Conservation (phyloP, 1,284 basidiomycete species). For the Phellopilus nigrolimitatus region DNA sequence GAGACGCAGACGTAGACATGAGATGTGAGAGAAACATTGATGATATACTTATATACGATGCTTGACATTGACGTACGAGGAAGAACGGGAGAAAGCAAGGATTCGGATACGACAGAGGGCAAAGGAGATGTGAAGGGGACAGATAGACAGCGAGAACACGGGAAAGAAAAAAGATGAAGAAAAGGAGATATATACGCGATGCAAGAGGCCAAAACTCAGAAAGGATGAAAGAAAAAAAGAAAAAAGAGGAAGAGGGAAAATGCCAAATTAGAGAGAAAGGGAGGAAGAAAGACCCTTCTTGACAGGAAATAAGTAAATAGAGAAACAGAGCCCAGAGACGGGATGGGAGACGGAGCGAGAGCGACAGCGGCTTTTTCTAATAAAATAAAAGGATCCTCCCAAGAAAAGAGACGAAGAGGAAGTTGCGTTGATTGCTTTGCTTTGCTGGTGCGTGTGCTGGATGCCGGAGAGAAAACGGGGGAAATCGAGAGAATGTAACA, state of each 20-base stretch:
- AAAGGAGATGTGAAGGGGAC: not conserved
- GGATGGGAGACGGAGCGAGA: no score
- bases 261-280: not conserved
- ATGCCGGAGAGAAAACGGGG: no score
- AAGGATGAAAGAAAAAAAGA: not conserved
- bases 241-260: not conserved
- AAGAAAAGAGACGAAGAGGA: no score
- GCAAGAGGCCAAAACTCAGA: not conserved
- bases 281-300: not conserved
- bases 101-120: not conserved
- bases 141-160: not conserved
- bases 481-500: no score
- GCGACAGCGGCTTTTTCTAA: no score
- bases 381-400: no score
- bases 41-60: not conserved
- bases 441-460: no score
- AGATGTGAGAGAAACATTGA: not conserved
- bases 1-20: no score
- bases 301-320: no score
- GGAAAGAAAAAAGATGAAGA: not conserved
- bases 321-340: no score
- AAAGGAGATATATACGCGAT: not conserved
- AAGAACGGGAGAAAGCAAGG: not conserved
- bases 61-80: not conserved
- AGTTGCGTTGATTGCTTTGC: no score